phyloP scores from a whole-genome alignment of 768 basidiomycete genomes.

The Lenzites betulinus region DNA sequence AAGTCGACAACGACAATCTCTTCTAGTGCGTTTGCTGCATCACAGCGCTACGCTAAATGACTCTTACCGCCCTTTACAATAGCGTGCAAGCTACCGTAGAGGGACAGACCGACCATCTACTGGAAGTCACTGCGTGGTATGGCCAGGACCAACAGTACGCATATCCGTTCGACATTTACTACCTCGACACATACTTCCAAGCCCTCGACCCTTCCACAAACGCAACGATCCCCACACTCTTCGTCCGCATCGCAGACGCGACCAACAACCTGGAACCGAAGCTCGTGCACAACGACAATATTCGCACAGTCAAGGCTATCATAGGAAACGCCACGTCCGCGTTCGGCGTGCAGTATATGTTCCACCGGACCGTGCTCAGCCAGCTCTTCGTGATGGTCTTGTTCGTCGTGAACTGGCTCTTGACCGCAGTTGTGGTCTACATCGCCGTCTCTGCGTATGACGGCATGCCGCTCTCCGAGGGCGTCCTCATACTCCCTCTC shows the following conservation, averaged over 20 bases:
- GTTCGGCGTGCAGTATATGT: constrained; percentile 2
- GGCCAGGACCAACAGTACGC: constrained; percentile 23
- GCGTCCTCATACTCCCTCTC: constrained; percentile 23
- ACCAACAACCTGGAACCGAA: constrained; percentile 19
- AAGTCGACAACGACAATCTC: neutral
- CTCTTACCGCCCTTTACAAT: neutral
- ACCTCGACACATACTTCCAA: constrained; percentile 18
- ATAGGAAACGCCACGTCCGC: neutral
- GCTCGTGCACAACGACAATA: neutral
- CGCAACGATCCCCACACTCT: constrained; percentile 16
- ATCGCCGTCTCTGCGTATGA: constrained; percentile 22
- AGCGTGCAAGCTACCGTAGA: constrained; percentile 20
- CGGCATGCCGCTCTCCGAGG: constrained; percentile 14
- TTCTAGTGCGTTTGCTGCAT: constrained; percentile 2
- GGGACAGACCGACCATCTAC: constrained; percentile 20
- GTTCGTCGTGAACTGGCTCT: constrained; percentile 24
- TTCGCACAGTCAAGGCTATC: constrained; percentile 3
- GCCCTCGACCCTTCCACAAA: constrained; percentile 12
- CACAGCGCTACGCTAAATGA: neutral
- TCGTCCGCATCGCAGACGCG: constrained; percentile 16
- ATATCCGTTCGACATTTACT: constrained; percentile 25
- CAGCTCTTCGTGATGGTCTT: constrained; percentile 24
- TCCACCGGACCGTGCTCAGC: constrained; percentile 16
- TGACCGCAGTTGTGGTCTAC: constrained; percentile 23
- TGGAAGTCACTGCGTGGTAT: constrained; percentile 21